Conservation (phyloP, 768 basidiomycete genomes). For the Mycena galopus region DNA sequence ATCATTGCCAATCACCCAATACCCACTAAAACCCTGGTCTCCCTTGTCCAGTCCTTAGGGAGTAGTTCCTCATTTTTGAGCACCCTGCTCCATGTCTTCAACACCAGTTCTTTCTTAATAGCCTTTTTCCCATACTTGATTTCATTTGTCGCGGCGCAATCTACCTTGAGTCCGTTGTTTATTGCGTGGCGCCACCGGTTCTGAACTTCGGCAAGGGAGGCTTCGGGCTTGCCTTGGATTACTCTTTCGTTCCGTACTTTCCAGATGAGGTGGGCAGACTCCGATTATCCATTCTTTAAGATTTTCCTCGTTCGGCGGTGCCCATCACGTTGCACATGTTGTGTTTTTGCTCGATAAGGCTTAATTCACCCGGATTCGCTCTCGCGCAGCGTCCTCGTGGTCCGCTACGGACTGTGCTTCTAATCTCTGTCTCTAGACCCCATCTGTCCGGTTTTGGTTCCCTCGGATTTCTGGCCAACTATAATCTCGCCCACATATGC, state of each 20-base stretch:
- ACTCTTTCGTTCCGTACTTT: constrained; percentile 7
- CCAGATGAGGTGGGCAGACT: constrained; percentile 31
- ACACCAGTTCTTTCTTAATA: not conserved
- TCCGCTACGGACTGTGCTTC: too few species aligned
- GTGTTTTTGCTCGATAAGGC: too few species aligned
- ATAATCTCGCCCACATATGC: too few species aligned
- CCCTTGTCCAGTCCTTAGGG: constrained; percentile 8
- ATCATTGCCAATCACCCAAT: not conserved
- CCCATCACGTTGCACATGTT: too few species aligned
- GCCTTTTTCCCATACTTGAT: not conserved
- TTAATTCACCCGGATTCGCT: too few species aligned
- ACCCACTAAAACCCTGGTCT: not conserved
- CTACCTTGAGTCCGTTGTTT: constrained; percentile 9
- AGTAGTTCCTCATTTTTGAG: constrained; percentile 11
- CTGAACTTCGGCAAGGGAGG: constrained; percentile 15
- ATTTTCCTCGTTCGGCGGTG: too few species aligned
- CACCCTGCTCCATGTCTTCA: not conserved
- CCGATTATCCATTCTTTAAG: too few species aligned
- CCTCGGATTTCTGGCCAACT: too few species aligned
- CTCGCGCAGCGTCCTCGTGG: too few species aligned
- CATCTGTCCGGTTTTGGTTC: too few species aligned
- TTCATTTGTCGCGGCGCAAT: not conserved
- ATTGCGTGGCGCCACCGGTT: constrained; percentile 35
- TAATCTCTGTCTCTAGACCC: too few species aligned
- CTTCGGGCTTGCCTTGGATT: not conserved